A percentile compares a stretch with the other conserved stretches of the same genome.
phyloP scores from a whole-genome alignment of 192 early-diverging fungal genomes.

The Physocladia obscura region DNA sequence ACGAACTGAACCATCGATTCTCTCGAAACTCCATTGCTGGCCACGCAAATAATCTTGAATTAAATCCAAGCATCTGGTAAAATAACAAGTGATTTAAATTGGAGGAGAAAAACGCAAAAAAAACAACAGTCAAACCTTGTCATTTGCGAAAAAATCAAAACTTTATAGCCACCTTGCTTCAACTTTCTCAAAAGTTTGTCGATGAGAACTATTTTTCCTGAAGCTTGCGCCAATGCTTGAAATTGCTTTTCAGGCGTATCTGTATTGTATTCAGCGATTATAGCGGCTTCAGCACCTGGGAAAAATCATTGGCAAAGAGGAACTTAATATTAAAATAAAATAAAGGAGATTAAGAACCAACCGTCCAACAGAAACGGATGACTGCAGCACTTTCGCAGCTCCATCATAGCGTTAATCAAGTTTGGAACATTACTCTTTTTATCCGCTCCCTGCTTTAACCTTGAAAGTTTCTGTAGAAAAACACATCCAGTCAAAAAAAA shows the following conservation, averaged over 20 bases:
- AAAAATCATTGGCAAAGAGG: neutral
- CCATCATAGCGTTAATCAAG: constrained; percentile 85
- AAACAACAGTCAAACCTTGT: too few relatives aligned
- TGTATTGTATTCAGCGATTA: constrained; percentile 64
- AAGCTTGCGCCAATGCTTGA: constrained; percentile 69
- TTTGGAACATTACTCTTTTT: constrained; percentile 68
- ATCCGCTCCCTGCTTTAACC: constrained; percentile 71
- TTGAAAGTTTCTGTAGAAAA: constrained; percentile 62
- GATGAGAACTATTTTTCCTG: constrained; percentile 81
- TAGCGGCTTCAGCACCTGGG: constrained; percentile 74
- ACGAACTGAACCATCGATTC: constrained; percentile 78
- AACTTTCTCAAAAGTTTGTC: constrained; percentile 79
- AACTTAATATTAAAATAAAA: neutral
- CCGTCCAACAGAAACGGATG: constrained; percentile 78
- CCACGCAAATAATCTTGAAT: constrained; percentile 80
- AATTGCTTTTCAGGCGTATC: constrained; percentile 62
- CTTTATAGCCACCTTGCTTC: constrained; percentile 75
- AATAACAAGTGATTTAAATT: neutral
- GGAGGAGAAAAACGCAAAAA: constrained; percentile 13
- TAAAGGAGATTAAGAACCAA: too few relatives aligned
- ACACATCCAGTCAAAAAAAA: neutral
- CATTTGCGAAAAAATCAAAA: constrained; percentile 88
- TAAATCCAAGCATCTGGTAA: constrained; percentile 64
- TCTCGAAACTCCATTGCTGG: constrained; percentile 69
- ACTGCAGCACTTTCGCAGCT: constrained; percentile 86